phyloP scores from a whole-genome alignment of 2,329 filamentous ascomycete genomes.

The Paracoccidioides brasiliensis region DNA sequence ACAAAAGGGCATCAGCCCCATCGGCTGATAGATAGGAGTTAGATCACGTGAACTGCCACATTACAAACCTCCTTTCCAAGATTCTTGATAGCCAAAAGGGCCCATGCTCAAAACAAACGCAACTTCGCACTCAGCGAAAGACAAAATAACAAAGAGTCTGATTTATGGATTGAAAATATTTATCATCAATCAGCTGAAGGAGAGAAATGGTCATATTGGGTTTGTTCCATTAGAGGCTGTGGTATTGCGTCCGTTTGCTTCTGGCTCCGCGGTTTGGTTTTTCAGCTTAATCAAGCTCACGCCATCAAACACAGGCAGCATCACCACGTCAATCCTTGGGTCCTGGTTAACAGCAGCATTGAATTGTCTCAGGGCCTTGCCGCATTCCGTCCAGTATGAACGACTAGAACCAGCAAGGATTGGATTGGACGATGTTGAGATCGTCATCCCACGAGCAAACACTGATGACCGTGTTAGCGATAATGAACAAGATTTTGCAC shows the following conservation, averaged over 20 bases:
- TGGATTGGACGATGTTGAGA: not conserved
- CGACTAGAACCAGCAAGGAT: not conserved
- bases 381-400: not conserved
- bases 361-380: not conserved
- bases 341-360: not conserved
- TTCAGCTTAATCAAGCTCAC: not conserved
- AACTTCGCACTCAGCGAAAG: no score
- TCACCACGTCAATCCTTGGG: not conserved
- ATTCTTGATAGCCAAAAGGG: no score
- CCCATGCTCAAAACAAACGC: no score
- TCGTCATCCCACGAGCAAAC: not conserved
- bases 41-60: no score
- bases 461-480: not conserved
- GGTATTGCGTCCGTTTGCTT: not conserved
- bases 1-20: no score
- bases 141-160: no score
- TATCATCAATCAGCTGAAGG: not conserved
- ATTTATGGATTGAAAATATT: not conserved
- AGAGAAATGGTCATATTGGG: not conserved
- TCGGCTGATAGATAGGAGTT: no score
- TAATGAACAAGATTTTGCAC: not conserved
- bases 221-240: not conserved
- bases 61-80: no score
- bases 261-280: not conserved
- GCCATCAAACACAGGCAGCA: not conserved